Evolutionary conservation across 2,329 filamentous ascomycete species (phyloP).

Genomic region (Didymella segeticola): DNA sequence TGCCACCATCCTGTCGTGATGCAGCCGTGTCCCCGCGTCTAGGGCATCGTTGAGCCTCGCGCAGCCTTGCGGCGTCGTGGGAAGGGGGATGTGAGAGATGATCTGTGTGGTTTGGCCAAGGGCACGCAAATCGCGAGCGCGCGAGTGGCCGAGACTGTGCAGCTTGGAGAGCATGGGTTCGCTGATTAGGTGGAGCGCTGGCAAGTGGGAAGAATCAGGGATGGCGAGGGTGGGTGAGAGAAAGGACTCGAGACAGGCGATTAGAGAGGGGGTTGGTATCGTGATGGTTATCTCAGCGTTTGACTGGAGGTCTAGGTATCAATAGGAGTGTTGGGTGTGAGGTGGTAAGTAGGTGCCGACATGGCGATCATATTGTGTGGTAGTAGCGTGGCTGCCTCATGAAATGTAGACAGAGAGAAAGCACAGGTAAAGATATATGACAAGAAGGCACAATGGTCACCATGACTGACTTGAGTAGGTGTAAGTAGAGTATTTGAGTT

Average conservation of each 20-base stretch:
- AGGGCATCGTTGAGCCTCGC: slow-evolving; percentile 36
- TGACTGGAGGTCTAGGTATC: not conserved
- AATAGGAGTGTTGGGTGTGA: not conserved
- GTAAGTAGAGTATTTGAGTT: not conserved
- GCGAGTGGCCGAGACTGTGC: slow-evolving; percentile 28
- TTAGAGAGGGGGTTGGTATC: slow-evolving; percentile 16
- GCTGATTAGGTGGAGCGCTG: slow-evolving; percentile 28
- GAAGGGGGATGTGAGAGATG: slow-evolving; percentile 36
- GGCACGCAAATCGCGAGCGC: slow-evolving; percentile 34
- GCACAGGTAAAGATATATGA: not conserved
- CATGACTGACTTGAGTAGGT: not conserved
- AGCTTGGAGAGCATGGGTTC: slow-evolving; percentile 30
- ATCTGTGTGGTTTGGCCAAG: slow-evolving; percentile 33
- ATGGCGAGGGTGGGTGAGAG: slow-evolving; percentile 22
- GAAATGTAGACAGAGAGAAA: not conserved
- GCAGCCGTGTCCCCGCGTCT: slow-evolving; percentile 23
- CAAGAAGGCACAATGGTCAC: not conserved
- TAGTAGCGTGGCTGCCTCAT: no score
- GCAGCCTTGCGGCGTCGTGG: slow-evolving; percentile 23
- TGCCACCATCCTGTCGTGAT: slow-evolving; percentile 50
- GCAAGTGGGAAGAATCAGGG: slow-evolving; percentile 9
- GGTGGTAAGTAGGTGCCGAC: not conserved
- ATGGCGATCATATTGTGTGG: no score
- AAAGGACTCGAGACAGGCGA: slow-evolving; percentile 39
- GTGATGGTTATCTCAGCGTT: slow-evolving; percentile 7